Evolutionary conservation across 1,284 basidiomycete genomes (phyloP).

Genomic region (Heterobasidion parviporum): DNA sequence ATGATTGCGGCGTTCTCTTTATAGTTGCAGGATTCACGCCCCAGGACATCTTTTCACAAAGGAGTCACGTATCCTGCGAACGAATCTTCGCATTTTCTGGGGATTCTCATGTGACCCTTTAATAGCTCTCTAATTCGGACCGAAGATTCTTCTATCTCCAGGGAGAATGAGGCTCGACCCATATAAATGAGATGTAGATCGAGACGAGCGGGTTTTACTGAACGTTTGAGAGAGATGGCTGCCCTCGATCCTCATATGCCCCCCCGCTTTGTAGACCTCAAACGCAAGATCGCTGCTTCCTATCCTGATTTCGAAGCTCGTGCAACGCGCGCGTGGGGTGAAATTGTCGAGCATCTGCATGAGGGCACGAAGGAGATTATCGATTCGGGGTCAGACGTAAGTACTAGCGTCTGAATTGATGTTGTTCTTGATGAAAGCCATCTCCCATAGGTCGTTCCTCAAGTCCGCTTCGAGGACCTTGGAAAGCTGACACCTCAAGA

Average conservation of each 20-base stretch:
- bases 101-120: background rate
- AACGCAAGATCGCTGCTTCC: slow-evolving; percentile 42
- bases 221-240: background rate
- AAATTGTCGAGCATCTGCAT: slow-evolving; percentile 44
- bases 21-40: no score
- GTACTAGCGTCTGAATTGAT: slow-evolving; percentile 8
- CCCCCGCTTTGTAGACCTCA: slow-evolving; percentile 43
- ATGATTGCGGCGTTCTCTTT: no score
- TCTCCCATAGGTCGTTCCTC: slow-evolving; percentile 36
- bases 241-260: slow-evolving; percentile 16
- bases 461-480: slow-evolving; percentile 51
- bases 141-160: background rate
- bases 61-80: no score
- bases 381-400: slow-evolving; percentile 39
- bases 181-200: background rate
- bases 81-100: no score
- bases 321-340: slow-evolving; percentile 46
- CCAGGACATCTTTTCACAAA: no score
- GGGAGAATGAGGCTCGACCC: background rate
- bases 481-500: slow-evolving; percentile 35
- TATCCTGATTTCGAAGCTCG: slow-evolving; percentile 44
- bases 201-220: background rate
- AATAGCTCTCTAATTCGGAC: background rate
- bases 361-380: slow-evolving; percentile 35
- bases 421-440: background rate